phyloP scores from a whole-genome alignment of 495 filamentous ascomycete species.

The Penicillium ochrochloron region DNA sequence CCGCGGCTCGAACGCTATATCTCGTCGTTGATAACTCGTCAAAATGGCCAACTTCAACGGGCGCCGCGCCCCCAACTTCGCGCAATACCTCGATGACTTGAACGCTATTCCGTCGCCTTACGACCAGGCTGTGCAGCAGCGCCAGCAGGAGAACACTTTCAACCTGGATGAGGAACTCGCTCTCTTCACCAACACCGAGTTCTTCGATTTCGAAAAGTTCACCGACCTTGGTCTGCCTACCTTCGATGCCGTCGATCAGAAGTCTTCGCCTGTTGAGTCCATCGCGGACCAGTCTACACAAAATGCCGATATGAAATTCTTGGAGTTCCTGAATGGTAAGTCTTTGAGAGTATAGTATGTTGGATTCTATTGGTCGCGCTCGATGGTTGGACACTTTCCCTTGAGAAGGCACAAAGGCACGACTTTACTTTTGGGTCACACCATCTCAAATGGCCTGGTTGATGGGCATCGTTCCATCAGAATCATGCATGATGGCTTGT shows the following conservation, averaged over 20 bases:
- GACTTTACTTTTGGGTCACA: constrained; percentile 21
- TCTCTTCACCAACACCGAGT: constrained; percentile 80
- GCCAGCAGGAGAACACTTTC: constrained; percentile 57
- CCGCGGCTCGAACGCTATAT: background rate
- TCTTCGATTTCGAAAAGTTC: constrained; percentile 83
- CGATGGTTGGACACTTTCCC: constrained; percentile 19
- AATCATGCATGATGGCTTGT: constrained; percentile 13
- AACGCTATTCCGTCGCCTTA: constrained; percentile 75
- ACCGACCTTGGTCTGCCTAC: constrained; percentile 46
- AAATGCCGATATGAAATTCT: constrained; percentile 46
- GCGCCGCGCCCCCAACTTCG: constrained; percentile 79
- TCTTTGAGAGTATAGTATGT: constrained; percentile 18
- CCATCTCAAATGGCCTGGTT: constrained; percentile 16
- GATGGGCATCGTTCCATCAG: background rate
- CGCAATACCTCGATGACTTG: constrained; percentile 84
- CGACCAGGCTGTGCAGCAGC: constrained; percentile 63
- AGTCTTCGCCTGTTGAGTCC: constrained; percentile 30
- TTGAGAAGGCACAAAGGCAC: constrained; percentile 8
- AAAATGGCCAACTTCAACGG: constrained; percentile 71
- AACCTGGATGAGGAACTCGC: constrained; percentile 77
- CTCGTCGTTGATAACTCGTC: background rate
- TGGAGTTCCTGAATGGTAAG: constrained; percentile 53
- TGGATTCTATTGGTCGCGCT: constrained; percentile 20
- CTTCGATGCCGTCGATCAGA: constrained; percentile 43
- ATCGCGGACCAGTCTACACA: constrained; percentile 24